A percentile compares a stretch with the other conserved stretches of the same genome.
These are phyloP conservation scores for Withania somnifera DNA, from an alignment of 305 asterid species.

Conservation along the genomic window DNA sequence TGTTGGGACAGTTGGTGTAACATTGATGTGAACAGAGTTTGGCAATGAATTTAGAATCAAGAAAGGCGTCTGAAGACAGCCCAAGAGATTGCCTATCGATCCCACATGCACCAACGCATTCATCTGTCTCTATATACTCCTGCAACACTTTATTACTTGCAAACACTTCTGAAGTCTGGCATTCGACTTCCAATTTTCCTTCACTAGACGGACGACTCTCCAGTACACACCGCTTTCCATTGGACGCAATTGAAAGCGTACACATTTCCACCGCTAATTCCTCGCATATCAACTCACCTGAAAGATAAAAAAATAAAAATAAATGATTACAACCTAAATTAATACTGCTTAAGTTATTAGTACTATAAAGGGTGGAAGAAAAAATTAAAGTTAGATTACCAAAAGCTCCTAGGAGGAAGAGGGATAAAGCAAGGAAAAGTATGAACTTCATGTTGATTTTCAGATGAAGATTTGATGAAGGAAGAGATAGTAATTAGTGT, in stretches of 20 bases:
- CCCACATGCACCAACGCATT: slow-evolving; percentile 1
- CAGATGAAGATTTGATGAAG: neutral
- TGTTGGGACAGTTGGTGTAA: slow-evolving; percentile 46
- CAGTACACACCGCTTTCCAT: neutral
- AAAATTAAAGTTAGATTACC: neutral
- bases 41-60: slow-evolving; percentile 26
- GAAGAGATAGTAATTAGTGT: neutral
- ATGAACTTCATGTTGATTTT: neutral
- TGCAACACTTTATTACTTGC: neutral
- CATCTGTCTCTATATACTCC: neutral
- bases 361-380: neutral
- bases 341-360: neutral
- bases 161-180: slow-evolving; percentile 2
- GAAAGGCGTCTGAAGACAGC: slow-evolving; percentile 24
- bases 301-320: neutral
- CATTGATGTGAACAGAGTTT: slow-evolving; percentile 41
- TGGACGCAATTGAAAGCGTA: neutral
- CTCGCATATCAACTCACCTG: slow-evolving; percentile 6
- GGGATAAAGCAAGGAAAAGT: neutral
- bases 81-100: slow-evolving; percentile 2
- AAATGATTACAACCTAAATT: neutral
- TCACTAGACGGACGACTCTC: neutral
- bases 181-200: neutral
- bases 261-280: slow-evolving; percentile 1
- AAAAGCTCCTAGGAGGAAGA: neutral